Percentiles rank a stretch among this genome's conserved stretches.
Evolutionary conservation across 495 filamentous ascomycete species (phyloP).

Genomic region (Hypoxylon intermedium): DNA sequence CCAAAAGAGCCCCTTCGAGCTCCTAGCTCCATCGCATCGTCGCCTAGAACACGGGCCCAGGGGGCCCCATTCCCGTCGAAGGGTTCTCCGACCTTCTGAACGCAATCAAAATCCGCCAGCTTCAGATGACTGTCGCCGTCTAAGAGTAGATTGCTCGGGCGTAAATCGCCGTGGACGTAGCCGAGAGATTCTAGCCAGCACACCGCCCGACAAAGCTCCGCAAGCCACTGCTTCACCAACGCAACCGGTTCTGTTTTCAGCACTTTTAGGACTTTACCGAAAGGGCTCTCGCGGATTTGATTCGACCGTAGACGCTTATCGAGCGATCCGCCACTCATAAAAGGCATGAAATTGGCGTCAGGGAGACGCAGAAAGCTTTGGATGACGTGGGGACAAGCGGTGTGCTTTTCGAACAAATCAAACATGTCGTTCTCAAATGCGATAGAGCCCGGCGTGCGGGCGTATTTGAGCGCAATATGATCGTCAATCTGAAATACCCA

Average conservation of each 20-base stretch:
- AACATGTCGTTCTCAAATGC: too few relatives aligned
- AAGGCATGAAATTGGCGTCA: too few relatives aligned
- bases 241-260: background rate
- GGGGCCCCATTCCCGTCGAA: background rate
- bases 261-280: background rate
- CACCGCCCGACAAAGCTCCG: background rate
- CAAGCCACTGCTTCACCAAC: background rate
- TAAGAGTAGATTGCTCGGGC: constrained; percentile 5
- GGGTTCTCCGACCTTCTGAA: background rate
- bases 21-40: background rate
- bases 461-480: too few relatives aligned
- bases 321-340: too few relatives aligned
- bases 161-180: constrained; percentile 3
- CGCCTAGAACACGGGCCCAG: background rate
- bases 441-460: too few relatives aligned
- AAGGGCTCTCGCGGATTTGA: background rate
- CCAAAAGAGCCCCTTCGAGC: background rate
- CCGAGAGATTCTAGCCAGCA: constrained; percentile 4
- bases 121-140: background rate
- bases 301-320: too few relatives aligned
- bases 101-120: constrained; percentile 6
- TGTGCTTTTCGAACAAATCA: too few relatives aligned
- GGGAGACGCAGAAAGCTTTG: too few relatives aligned
- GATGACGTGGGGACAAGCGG: too few relatives aligned
- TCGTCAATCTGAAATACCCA: too few relatives aligned